Evolutionary conservation across 495 filamentous ascomycete species (phyloP).

Genomic region (Neurospora tetrasperma): DNA sequence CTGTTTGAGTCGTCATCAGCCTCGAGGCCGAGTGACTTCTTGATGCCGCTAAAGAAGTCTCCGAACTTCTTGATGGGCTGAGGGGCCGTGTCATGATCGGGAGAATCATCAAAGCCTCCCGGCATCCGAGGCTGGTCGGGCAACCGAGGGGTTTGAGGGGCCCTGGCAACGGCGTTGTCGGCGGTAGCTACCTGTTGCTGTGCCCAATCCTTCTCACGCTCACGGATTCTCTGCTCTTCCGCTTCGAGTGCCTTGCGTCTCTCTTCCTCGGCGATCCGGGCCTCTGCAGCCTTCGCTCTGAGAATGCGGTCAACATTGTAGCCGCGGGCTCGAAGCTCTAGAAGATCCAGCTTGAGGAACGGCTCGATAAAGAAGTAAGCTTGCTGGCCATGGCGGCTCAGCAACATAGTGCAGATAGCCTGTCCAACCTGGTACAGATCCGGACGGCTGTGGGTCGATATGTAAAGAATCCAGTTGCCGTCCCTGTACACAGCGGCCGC

Average conservation of each 20-base stretch:
- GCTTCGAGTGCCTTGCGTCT: conserved; percentile 67
- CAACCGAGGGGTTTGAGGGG: conserved; percentile 11
- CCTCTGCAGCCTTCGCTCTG: conserved; percentile 70
- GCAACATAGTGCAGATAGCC: conserved; percentile 65
- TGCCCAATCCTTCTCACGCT: conserved; percentile 46
- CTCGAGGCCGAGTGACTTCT: conserved; percentile 56
- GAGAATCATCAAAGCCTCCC: conserved; percentile 50
- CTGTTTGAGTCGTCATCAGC: conserved; percentile 13
- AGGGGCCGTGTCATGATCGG: conserved; percentile 30
- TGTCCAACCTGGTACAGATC: conserved; percentile 86
- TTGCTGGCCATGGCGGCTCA: conserved; percentile 75
- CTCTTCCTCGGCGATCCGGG: conserved; percentile 72
- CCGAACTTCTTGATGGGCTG: conserved; percentile 10
- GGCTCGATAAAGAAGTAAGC: conserved; percentile 79
- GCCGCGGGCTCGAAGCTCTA: conserved; percentile 66
- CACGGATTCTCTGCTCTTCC: conserved; percentile 56
- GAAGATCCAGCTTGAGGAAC: conserved; percentile 65
- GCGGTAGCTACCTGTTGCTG: conserved; percentile 24
- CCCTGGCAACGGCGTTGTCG: conserved; percentile 49
- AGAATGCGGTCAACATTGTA: conserved; percentile 95
- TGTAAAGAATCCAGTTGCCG: conserved; percentile 31
- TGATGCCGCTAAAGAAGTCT: conserved; percentile 54
- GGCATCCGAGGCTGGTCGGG: conserved; percentile 20
- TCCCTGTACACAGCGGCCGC: conserved; percentile 40
- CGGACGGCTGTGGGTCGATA: conserved; percentile 45